These are phyloP conservation scores for Purpureocillium takamizusanense DNA, from an alignment of 2,329 filamentous ascomycete genomes.

Conservation along the genomic window DNA sequence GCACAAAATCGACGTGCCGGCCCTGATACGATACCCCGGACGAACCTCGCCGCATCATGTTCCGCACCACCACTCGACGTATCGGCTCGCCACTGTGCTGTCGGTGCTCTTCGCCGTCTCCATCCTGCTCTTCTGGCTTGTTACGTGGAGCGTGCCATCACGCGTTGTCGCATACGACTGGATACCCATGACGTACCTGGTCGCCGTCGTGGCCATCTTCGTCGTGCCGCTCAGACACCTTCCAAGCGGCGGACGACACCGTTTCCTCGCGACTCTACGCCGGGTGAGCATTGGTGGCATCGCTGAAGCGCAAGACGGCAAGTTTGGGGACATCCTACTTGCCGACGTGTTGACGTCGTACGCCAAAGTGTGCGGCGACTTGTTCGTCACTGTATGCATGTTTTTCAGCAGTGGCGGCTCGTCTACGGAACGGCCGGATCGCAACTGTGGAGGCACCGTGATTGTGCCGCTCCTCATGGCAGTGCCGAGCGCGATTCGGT, in stretches of 20 bases:
- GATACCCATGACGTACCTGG: slow-evolving; percentile 76
- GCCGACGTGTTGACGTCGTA: slow-evolving; percentile 94
- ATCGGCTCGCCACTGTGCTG: slow-evolving; percentile 73
- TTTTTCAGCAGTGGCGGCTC: slow-evolving; percentile 64
- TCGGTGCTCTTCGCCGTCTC: slow-evolving; percentile 62
- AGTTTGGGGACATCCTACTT: slow-evolving; percentile 88
- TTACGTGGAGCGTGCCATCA: slow-evolving; percentile 61
- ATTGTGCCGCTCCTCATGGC: slow-evolving; percentile 79
- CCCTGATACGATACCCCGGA: slow-evolving; percentile 76
- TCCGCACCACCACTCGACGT: slow-evolving; percentile 73
- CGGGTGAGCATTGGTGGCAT: slow-evolving; percentile 79
- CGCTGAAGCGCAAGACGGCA: slow-evolving; percentile 77
- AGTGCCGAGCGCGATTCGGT: slow-evolving; percentile 73
- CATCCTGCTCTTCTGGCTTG: slow-evolving; percentile 72
- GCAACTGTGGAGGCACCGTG: slow-evolving; percentile 69
- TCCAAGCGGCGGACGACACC: slow-evolving; percentile 61
- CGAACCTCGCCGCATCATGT: slow-evolving; percentile 61
- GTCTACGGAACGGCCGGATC: slow-evolving; percentile 72
- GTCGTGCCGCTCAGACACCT: slow-evolving; percentile 60
- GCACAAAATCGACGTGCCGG: slow-evolving; percentile 77
- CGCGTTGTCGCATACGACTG: slow-evolving; percentile 73
- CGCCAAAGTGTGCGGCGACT: slow-evolving; percentile 80
- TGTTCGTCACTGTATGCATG: slow-evolving; percentile 89
- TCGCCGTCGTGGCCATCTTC: slow-evolving; percentile 62
- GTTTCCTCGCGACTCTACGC: slow-evolving; percentile 66